These are phyloP conservation scores for Smittium culicis DNA, from an alignment of 371 early-diverging fungal species.

Conservation along the genomic window DNA sequence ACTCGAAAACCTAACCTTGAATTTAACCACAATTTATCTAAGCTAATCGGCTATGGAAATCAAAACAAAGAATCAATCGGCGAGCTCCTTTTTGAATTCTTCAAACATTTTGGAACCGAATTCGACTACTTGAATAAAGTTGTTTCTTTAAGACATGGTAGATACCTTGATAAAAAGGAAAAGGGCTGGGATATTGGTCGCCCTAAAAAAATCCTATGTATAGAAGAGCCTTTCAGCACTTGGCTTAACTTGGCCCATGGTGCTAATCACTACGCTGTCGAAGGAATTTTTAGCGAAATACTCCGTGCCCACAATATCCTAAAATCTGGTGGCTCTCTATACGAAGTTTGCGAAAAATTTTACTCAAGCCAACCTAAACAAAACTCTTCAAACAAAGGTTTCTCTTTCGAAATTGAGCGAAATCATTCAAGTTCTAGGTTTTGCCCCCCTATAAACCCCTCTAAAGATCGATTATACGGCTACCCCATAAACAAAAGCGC, in stretches of 20 bases:
- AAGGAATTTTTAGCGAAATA: constrained; percentile 62
- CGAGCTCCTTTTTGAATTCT: constrained; percentile 67
- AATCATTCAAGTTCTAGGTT: no score
- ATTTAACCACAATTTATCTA: no score
- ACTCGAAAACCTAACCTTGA: no score
- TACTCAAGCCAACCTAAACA: not conserved
- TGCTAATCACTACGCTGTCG: constrained; percentile 59
- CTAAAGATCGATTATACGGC: no score
- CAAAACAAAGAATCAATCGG: constrained; percentile 88
- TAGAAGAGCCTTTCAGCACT: constrained; percentile 82
- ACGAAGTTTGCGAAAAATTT: not conserved
- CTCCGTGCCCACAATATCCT: constrained; percentile 50
- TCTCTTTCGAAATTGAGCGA: no score
- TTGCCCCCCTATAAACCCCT: no score
- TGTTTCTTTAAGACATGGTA: constrained; percentile 61
- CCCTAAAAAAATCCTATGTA: constrained; percentile 51
- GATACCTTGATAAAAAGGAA: constrained; percentile 51
- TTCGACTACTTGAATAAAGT: constrained; percentile 69
- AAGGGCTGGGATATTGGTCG: constrained; percentile 66
- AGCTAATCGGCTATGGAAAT: no score
- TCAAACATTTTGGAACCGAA: constrained; percentile 57
- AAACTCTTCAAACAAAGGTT: not conserved
- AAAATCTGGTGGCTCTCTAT: not conserved
- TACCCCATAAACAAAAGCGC: no score
- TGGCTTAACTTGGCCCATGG: constrained; percentile 77